Evolutionary conservation across 805 yeast species (phyloP).

Genomic region (Hanseniaspora pseudoguilliermondii): DNA sequence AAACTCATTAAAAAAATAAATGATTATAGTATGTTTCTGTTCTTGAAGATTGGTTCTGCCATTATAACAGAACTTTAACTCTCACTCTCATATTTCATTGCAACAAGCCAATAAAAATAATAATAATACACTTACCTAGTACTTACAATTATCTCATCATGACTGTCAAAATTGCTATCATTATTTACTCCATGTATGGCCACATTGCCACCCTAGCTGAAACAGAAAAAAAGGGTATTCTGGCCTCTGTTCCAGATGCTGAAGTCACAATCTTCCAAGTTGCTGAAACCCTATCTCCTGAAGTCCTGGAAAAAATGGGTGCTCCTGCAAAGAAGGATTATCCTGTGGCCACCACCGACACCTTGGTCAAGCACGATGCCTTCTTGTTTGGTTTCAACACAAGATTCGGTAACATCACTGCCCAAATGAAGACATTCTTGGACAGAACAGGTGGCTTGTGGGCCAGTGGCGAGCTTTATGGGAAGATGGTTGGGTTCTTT

Average conservation of each 20-base stretch:
- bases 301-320: constrained; percentile 46
- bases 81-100: too few relatives aligned
- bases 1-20: too few relatives aligned
- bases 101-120: too few relatives aligned
- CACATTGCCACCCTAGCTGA: constrained; percentile 62
- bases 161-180: constrained; percentile 47
- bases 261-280: constrained; percentile 52
- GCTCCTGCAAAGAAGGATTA: constrained; percentile 50
- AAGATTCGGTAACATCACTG: constrained; percentile 69
- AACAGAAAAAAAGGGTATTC: constrained; percentile 55
- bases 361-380: constrained; percentile 58
- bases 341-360: constrained; percentile 51
- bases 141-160: not conserved
- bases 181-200: constrained; percentile 72
- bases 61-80: too few relatives aligned
- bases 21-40: too few relatives aligned
- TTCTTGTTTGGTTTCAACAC: constrained; percentile 78
- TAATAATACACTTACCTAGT: too few relatives aligned
- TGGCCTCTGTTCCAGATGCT: constrained; percentile 55
- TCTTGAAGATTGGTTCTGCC: too few relatives aligned
- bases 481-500: constrained; percentile 64
- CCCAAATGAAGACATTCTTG: constrained; percentile 66
- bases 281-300: constrained; percentile 60
- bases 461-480: constrained; percentile 59
- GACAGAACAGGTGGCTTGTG: constrained; percentile 70